These are phyloP conservation scores for Ogataea wickerhamii DNA, from an alignment of 805 yeast species.

Conservation along the genomic window DNA sequence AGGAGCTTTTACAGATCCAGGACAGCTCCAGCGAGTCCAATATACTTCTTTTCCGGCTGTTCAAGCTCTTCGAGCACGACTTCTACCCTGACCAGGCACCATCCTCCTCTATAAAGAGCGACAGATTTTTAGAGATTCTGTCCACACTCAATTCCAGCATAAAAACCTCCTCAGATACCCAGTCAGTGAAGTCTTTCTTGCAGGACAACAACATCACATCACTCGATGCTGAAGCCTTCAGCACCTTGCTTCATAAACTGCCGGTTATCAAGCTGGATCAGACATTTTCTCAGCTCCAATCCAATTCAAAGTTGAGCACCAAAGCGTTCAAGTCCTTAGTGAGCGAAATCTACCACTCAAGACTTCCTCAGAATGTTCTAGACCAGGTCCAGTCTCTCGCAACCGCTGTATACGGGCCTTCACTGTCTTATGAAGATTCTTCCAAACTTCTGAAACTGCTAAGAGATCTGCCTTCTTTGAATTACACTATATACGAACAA, in stretches of 20 bases:
- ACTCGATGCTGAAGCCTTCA: conserved; percentile 18
- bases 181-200: conserved; percentile 14
- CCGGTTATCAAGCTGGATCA: conserved; percentile 28
- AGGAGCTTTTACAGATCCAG: conserved; percentile 42
- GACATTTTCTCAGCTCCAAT: conserved; percentile 15
- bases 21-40: conserved; percentile 44
- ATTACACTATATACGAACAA: conserved; percentile 29
- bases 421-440: conserved; percentile 47
- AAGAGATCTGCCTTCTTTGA: conserved; percentile 32
- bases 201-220: conserved; percentile 10
- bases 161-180: conserved; percentile 17
- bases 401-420: conserved; percentile 37
- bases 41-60: conserved; percentile 51
- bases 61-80: conserved; percentile 43
- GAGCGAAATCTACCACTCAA: conserved; percentile 25
- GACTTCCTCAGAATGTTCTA: conserved; percentile 47
- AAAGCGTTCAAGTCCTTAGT: conserved; percentile 21
- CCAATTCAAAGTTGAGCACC: conserved; percentile 16
- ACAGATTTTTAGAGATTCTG: conserved; percentile 23
- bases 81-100: conserved; percentile 13
- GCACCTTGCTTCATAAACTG: conserved; percentile 21
- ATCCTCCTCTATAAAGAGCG: conserved; percentile 13
- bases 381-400: conserved; percentile 51
- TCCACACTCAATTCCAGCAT: conserved; percentile 18
- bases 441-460: conserved; percentile 45